phyloP scores from a whole-genome alignment of 164 flowering plant species.

The Vitis riparia region DNA sequence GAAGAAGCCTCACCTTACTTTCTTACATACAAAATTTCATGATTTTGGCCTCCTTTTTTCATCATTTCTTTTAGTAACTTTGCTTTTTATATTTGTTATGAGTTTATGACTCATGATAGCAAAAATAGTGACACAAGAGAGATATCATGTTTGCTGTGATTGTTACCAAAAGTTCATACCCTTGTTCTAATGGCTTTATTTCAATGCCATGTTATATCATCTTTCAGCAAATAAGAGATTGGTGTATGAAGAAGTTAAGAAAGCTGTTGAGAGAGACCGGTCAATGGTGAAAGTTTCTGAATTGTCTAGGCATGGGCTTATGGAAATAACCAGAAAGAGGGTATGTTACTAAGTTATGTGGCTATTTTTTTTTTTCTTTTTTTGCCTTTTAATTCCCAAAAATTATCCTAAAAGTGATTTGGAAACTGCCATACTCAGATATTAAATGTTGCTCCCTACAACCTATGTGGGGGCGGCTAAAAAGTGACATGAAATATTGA shows the following conservation, averaged over 20 bases:
- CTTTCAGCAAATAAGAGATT: slow-evolving; percentile 82
- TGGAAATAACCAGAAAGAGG: slow-evolving; percentile 98
- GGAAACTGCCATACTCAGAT: not conserved
- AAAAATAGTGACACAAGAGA: no score
- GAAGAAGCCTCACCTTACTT: no score
- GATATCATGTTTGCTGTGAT: no score
- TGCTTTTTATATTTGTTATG: no score
- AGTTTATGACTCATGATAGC: no score
- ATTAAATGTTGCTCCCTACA: no score
- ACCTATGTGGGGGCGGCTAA: not conserved
- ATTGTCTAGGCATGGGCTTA: slow-evolving; percentile 87
- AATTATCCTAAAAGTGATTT: not conserved
- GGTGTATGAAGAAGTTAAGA: slow-evolving; percentile 90
- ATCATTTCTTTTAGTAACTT: no score
- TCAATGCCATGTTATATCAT: not conserved
- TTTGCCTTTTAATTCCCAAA: not conserved
- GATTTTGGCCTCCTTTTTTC: no score
- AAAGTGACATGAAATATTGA: not conserved
- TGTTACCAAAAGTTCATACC: no score
- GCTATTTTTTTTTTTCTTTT: not conserved
- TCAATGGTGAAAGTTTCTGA: slow-evolving; percentile 86
- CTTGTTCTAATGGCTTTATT: no score
- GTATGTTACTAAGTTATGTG: slow-evolving; percentile 34
- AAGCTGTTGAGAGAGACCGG: slow-evolving; percentile 85
- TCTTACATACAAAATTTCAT: no score